Evolutionary conservation across 352 stramenopile genomes (phyloP), one percentile per base, ranked within the genome.

Genomic region (Peronospora belbahrii): DNA sequence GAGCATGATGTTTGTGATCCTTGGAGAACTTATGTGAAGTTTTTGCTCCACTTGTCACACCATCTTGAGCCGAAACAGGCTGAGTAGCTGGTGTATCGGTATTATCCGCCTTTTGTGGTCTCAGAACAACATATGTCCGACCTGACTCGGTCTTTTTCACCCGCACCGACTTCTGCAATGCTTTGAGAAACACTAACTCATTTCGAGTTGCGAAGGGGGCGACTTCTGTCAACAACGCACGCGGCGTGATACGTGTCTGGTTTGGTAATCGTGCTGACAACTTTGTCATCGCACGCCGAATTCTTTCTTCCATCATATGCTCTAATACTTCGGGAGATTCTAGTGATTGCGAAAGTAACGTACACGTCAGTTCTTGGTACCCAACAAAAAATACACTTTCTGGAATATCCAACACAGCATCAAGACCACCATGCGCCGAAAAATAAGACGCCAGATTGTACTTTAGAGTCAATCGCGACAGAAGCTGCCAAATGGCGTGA

Each of bases 271-370:
- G 68, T 6, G 76, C 62, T 17, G 78, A 68, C 28, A 94, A 43
- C 52, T 94, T 94, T 2, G 67, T 69, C 18, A 94, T 80, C 5
- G 76, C 75, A 30, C 75, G 69, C 9, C 65, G 39, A 60, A 94
- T 90, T 42, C 88, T 91, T 9, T 91, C 80, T 53, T 92, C 78
- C 79, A 92, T 92, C 52, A 82, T 82, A 22, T 83, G 71, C 51
- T 92, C 66, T n/a, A 94, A 49, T 5, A 92, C 76, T 46, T 89
- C 73, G 2, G 83, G 83, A 3, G 82, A 92, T 48, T 92, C 80
- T 20, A 94, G 56, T 6, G 78, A 58, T 34, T 90, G 80, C 10
- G 76, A 83, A 2, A 94, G 47, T 14, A 94, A 48, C 10, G 65
- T 62, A 11, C 72, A 74, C 0, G 79, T 88, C 20, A 94, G 31